Evolutionary conservation across 2,329 filamentous ascomycete species (phyloP).

Genomic region (Nemania serpens): DNA sequence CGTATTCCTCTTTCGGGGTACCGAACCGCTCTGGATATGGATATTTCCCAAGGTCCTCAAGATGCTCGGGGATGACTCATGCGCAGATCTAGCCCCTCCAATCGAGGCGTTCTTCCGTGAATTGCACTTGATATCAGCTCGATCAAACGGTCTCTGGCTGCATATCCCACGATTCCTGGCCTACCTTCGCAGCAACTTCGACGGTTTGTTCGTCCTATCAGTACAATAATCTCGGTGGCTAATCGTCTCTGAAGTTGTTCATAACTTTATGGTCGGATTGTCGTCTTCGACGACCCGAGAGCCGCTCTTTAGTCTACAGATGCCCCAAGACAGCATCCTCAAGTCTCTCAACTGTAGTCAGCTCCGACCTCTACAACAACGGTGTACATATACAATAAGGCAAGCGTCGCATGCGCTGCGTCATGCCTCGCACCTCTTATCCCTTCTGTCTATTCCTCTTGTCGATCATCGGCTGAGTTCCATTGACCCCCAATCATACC

Average conservation of each 20-base stretch:
- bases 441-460: constrained; percentile 50
- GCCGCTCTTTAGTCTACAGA: constrained; percentile 36
- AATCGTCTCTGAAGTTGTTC: constrained; percentile 32
- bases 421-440: constrained; percentile 52
- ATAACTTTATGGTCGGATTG: constrained; percentile 35
- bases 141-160: constrained; percentile 54
- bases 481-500: constrained; percentile 42
- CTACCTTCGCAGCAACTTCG: constrained; percentile 56
- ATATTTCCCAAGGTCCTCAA: constrained; percentile 62
- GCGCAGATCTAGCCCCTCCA: constrained; percentile 51
- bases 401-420: constrained; percentile 50
- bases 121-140: constrained; percentile 51
- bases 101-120: constrained; percentile 60
- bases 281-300: constrained; percentile 38
- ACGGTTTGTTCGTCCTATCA: constrained; percentile 46
- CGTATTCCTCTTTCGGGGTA: constrained; percentile 56
- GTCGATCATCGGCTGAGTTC: constrained; percentile 42
- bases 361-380: constrained; percentile 36
- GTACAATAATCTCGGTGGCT: constrained; percentile 17
- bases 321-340: constrained; percentile 49
- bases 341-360: constrained; percentile 32
- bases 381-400: constrained; percentile 48
- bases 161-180: constrained; percentile 49
- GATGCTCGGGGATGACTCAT: constrained; percentile 59
- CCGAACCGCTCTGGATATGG: constrained; percentile 69